Base-by-base conservation (phyloP, 2,329 filamentous ascomycete genomes). In the Gliomastix tumulicola region DNA sequence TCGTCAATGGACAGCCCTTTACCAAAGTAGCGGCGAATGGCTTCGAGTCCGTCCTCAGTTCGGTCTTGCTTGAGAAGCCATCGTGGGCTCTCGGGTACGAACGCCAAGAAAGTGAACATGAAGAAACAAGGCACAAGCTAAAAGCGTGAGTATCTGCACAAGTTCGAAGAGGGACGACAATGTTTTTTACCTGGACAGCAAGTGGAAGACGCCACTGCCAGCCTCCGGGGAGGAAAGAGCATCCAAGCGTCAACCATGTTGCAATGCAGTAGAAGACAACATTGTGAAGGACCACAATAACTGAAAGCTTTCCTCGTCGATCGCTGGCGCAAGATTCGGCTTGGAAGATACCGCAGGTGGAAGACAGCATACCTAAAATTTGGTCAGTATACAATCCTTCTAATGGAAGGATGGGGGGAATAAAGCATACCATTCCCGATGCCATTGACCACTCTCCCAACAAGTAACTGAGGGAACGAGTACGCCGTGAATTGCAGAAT, bases 251-350 rank as follows among this genome's bases (percentile, higher is more conserved):
- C 10, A 35, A 19, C 34, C 34, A 35, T 18, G 34, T 35, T 12
- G 34, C 34, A 17, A 35, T 35, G 17, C 34, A 35, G 21, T 35
- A 35, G 23, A 35, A 35, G 9, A 35, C 23, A 10, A 35, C 34
- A n/a, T 35, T 35, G 19, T 35, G 34, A 13, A 35, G 21, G 4
- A 35, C 34, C 10, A 35, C 34, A n/a, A 35, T 35, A 16, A 35
- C 34, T 6, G 34, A 35, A 11, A 35, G 11, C 19, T 35, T 35
- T 11, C 34, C 34, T 8, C 34, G 21, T 15, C 34, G 34, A 19
- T 9, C 18, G n/a, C 34, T 28, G n/a, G 34, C 34, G 23, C 34
- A 35, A 23, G 34, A 35, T 16, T 35, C 34, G 16, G 34, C 34
- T 28, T 35, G 34, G n/a, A 35, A 35, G n/a, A 35, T 28, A 6